These are phyloP conservation scores for Trametes pubescens DNA, from an alignment of 1,284 basidiomycete species.

Conservation along the genomic window DNA sequence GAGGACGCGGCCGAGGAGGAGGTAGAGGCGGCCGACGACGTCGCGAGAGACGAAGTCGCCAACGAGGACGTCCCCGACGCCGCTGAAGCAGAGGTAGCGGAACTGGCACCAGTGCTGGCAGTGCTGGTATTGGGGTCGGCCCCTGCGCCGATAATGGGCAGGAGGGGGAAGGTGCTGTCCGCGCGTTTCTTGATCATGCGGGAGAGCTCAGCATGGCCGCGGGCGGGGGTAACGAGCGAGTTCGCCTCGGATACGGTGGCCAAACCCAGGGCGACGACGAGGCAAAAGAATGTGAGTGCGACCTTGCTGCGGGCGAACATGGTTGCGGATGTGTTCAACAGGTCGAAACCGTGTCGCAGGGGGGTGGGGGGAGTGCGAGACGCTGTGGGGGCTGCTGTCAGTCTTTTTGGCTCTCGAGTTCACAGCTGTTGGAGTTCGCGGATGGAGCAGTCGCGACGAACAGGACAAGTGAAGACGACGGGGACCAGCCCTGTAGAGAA, in stretches of 20 bases:
- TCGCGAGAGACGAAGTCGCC: conserved; percentile 1
- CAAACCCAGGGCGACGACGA: conserved; percentile 60
- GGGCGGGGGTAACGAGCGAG: conserved; percentile 49
- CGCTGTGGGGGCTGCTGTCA: conserved; percentile 24
- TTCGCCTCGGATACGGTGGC: conserved; percentile 55
- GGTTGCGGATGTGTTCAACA: conserved; percentile 30
- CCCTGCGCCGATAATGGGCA: conserved; percentile 32
- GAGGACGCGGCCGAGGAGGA: conserved; percentile 8
- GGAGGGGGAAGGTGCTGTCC: conserved; percentile 21
- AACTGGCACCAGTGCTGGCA: conserved; percentile 10
- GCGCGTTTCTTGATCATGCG: conserved; percentile 75
- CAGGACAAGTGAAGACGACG: conserved; percentile 14
- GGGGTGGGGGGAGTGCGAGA: conserved; percentile 22
- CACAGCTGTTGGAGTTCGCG: conserved; percentile 9
- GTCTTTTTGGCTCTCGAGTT: conserved; percentile 9
- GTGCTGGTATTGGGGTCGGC: conserved; percentile 29
- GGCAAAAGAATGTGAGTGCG: conserved; percentile 69
- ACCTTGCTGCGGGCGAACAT: conserved; percentile 59
- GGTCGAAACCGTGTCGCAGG: conserved; percentile 25
- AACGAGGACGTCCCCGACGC: conserved; percentile 16
- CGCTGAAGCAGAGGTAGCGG: not conserved
- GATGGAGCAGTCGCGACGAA: conserved; percentile 11
- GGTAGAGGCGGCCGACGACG: conserved; percentile 17
- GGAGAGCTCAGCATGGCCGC: conserved; percentile 65
- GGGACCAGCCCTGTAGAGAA: conserved; percentile 31